Conservation (phyloP, 2,329 filamentous ascomycete species). For the Pyricularia pennisetigena region DNA sequence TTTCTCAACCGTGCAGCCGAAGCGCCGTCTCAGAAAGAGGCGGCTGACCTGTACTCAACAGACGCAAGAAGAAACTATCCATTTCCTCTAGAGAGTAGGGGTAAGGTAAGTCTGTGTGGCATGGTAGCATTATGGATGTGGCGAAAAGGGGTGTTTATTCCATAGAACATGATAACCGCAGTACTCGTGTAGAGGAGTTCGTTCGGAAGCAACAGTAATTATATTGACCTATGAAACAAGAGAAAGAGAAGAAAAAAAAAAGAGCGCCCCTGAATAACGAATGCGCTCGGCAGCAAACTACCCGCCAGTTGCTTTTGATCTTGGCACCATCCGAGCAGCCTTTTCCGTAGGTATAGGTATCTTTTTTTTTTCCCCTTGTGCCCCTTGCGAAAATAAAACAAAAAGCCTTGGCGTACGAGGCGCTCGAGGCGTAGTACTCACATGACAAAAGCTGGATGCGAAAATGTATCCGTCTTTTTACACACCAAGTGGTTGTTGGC, state of each 20-base stretch:
- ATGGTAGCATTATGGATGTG: background rate
- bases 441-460: background rate
- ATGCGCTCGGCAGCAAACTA: background rate
- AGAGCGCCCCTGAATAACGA: background rate
- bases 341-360: no score
- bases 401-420: background rate
- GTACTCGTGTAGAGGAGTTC: background rate
- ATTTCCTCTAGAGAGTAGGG: background rate
- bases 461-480: background rate
- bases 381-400: no score
- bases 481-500: background rate
- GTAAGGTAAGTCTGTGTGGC: background rate
- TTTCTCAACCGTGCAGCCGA: no score
- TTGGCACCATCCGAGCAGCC: background rate
- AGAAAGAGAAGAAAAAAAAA: background rate
- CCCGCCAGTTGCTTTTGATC: background rate
- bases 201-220: background rate
- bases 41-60: no score
- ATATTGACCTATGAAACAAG: background rate
- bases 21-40: no score
- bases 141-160: background rate
- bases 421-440: background rate
- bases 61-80: background rate
- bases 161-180: background rate
- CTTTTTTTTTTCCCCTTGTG: no score